These are phyloP conservation scores for Amoebophrya sp. DNA, from an alignment of 169 alveolate species.

Conservation along the genomic window DNA sequence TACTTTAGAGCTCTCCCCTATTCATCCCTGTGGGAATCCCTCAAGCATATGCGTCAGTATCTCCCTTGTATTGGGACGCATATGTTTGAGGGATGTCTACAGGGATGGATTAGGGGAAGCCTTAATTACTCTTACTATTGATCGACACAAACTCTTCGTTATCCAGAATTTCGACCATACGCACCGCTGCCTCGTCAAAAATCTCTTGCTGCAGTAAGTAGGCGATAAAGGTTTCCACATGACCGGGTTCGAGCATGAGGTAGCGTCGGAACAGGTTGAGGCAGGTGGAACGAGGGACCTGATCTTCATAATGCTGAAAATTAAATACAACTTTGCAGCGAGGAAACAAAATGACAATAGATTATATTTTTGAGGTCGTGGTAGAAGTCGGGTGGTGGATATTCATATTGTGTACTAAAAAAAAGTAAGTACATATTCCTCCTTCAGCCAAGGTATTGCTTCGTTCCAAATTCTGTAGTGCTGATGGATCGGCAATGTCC, in stretches of 20 bases:
- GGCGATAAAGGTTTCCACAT: slow-evolving; percentile 45
- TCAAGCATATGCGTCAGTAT: no score
- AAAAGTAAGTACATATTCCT: background rate
- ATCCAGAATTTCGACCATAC: slow-evolving; percentile 59
- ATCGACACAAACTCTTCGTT: slow-evolving; percentile 61
- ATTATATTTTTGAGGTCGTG: background rate
- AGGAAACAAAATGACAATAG: no score
- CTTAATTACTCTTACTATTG: slow-evolving; percentile 58
- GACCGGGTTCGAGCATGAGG: slow-evolving; percentile 47
- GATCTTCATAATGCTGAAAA: no score
- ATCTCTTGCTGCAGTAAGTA: slow-evolving; percentile 49
- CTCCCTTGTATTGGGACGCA: no score
- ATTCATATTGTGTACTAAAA: background rate
- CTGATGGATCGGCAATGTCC: background rate
- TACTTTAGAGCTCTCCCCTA: no score
- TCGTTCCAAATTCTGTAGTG: background rate
- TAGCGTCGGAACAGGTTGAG: slow-evolving; percentile 33
- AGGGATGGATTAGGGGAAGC: no score
- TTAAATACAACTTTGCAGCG: no score
- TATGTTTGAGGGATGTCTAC: no score
- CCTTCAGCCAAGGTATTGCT: background rate
- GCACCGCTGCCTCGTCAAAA: slow-evolving; percentile 61
- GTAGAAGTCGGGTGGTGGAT: background rate
- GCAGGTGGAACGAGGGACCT: background rate
- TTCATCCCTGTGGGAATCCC: no score